phyloP scores from a whole-genome alignment of 2,329 filamentous ascomycete genomes.

The Talaromyces sp. region DNA sequence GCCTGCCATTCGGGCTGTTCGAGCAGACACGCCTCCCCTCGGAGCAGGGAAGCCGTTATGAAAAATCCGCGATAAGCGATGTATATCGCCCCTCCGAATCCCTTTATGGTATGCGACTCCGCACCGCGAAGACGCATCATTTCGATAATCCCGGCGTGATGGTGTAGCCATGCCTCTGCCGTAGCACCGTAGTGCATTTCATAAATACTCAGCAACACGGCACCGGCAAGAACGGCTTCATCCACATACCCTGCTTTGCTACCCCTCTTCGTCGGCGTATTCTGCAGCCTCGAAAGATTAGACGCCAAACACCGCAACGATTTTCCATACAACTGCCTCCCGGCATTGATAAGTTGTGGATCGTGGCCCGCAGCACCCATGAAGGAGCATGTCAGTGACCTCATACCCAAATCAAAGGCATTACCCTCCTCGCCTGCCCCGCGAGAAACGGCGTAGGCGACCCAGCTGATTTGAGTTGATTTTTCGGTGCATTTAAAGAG shows the following conservation, averaged over 20 bases:
- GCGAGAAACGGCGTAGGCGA: neutral
- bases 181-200: slow-evolving; percentile 36
- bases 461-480: neutral
- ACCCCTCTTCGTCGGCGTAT: neutral
- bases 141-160: slow-evolving; percentile 33
- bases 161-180: slow-evolving; percentile 34
- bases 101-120: slow-evolving; percentile 24
- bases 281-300: neutral
- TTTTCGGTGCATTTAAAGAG: neutral
- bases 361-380: neutral
- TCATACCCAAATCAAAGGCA: neutral
- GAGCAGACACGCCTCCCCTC: neutral
- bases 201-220: slow-evolving; percentile 34
- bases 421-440: neutral
- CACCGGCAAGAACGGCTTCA: slow-evolving; percentile 26
- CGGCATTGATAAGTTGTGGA: neutral
- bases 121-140: slow-evolving; percentile 36
- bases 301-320: neutral
- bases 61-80: neutral
- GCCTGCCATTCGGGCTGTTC: slow-evolving; percentile 19
- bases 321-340: neutral
- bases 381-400: neutral
- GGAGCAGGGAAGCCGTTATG: neutral
- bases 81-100: slow-evolving; percentile 30
- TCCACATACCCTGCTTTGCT: neutral